phyloP scores from a whole-genome alignment of 139 green algal genomes.

The Chlamydomonas asymmetrica region DNA sequence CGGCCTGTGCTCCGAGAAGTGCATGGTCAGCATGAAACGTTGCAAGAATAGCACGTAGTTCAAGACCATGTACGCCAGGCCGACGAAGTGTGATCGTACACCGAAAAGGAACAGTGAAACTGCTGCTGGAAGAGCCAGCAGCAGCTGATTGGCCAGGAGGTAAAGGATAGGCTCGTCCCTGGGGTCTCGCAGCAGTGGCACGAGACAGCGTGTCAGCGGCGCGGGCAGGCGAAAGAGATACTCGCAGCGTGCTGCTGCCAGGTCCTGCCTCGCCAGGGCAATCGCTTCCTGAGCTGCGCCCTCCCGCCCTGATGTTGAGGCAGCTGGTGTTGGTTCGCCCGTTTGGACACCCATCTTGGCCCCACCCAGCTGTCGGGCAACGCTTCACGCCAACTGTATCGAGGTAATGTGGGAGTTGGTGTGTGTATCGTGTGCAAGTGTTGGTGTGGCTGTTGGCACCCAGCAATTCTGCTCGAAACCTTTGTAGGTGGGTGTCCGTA shows the following conservation, averaged over 20 bases:
- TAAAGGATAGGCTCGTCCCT: constrained; percentile 50
- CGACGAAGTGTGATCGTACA: constrained; percentile 42
- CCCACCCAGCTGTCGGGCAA: too few relatives aligned
- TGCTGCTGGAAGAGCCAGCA: constrained; percentile 14
- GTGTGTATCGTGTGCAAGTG: too few relatives aligned
- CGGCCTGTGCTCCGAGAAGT: constrained; percentile 69
- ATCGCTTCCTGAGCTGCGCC: too few relatives aligned
- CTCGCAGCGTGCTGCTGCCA: constrained; percentile 13
- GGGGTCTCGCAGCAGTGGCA: constrained; percentile 37
- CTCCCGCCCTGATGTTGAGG: too few relatives aligned
- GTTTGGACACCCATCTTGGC: too few relatives aligned
- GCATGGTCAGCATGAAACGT: constrained; percentile 77
- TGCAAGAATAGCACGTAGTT: constrained; percentile 75
- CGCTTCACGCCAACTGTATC: too few relatives aligned
- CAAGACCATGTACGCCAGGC: constrained; percentile 48
- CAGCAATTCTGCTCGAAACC: too few relatives aligned
- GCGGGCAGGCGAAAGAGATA: constrained; percentile 23
- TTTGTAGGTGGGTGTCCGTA: too few relatives aligned
- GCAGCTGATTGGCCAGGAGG: constrained; percentile 46
- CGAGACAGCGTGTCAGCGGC: background rate
- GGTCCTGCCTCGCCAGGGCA: background rate
- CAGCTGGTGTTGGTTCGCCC: too few relatives aligned
- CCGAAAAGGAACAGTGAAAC: constrained; percentile 17
- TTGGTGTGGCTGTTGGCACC: too few relatives aligned
- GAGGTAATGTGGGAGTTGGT: too few relatives aligned